Evolutionary conservation across 140 eudicot species (phyloP).

Genomic region (Flaveria floridana): DNA sequence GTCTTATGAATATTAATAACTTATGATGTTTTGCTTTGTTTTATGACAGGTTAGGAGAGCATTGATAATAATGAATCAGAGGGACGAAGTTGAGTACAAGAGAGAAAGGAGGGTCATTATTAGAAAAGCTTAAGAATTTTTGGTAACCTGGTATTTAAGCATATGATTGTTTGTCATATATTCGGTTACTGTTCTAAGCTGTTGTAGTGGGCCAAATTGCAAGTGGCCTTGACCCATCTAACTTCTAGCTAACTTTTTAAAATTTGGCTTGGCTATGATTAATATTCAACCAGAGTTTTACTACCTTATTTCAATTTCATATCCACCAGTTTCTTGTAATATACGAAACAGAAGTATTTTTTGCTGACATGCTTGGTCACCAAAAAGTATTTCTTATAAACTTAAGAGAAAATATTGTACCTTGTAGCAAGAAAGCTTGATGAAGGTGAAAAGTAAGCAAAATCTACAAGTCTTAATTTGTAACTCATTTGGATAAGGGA

Average conservation of each 20-base stretch:
- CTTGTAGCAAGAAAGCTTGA: no score
- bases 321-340: neutral
- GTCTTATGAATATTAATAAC: neutral
- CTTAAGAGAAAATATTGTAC: no score
- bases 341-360: neutral
- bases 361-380: neutral
- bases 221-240: neutral
- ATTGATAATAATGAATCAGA: conserved; percentile 83
- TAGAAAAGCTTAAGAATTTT: conserved; percentile 56
- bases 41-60: conserved; percentile 89
- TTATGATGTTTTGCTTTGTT: conserved; percentile 4
- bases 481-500: no score
- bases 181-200: neutral
- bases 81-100: conserved; percentile 98
- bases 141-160: conserved; percentile 3
- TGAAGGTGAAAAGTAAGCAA: neutral
- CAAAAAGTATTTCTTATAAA: no score
- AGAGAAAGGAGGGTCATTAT: conserved; percentile 79
- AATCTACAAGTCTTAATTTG: neutral
- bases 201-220: neutral
- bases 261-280: neutral
- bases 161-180: neutral
- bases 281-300: no score
- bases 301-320: neutral
- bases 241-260: neutral